Evolutionary conservation across 306 rosid genomes (phyloP).

Genomic region (Vigna angularis): DNA sequence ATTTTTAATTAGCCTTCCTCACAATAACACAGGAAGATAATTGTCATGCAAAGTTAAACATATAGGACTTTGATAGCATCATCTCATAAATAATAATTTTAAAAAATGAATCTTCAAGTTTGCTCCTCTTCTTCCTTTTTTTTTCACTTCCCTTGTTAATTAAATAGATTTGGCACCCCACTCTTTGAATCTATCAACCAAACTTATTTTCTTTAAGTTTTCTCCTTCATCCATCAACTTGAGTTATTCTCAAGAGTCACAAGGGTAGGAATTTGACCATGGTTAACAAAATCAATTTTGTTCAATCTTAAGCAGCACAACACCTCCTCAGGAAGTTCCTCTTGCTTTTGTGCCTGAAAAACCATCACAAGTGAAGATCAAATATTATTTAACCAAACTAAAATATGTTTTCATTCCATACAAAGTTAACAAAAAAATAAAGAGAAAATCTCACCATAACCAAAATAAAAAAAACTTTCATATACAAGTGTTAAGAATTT

Average conservation of each 20-base stretch:
- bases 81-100: background rate
- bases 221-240: background rate
- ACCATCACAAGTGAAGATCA: background rate
- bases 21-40: background rate
- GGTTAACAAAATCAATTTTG: slow-evolving; percentile 79
- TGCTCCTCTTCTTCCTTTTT: slow-evolving; percentile 6
- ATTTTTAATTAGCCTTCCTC: background rate
- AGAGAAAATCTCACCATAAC: too few relatives aligned
- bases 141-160: background rate
- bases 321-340: slow-evolving; percentile 90
- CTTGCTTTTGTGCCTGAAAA: slow-evolving; percentile 85
- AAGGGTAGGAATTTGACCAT: slow-evolving; percentile 85
- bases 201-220: background rate
- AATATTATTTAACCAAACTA: background rate
- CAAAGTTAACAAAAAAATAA: too few relatives aligned
- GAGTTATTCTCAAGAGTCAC: slow-evolving; percentile 53
- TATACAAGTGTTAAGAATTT: too few relatives aligned
- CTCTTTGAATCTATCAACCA: slow-evolving; percentile 9
- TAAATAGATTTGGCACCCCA: slow-evolving; percentile 3
- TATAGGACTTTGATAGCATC: background rate
- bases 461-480: too few relatives aligned
- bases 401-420: too few relatives aligned
- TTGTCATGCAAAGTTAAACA: slow-evolving; percentile 1
- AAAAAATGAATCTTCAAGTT: background rate
- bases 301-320: slow-evolving; percentile 83